A percentile compares a stretch with the other conserved stretches of the same genome.
These are phyloP conservation scores for Dichotomocladium elegans DNA, from an alignment of 371 early-diverging fungal genomes.

Conservation along the genomic window DNA sequence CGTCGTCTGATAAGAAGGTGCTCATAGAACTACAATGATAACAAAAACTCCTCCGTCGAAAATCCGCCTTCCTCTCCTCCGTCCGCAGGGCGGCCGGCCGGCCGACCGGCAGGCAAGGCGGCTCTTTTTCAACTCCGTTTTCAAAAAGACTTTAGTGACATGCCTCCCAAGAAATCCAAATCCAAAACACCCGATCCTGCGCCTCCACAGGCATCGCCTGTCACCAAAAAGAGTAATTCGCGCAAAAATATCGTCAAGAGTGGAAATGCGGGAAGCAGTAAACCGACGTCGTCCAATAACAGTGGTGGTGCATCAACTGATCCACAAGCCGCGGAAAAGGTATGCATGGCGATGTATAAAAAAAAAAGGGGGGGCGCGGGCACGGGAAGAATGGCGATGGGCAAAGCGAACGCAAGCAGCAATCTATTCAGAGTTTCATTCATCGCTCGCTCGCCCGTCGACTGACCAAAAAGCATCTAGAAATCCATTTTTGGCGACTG, in stretches of 20 bases:
- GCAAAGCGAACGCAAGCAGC: too few relatives aligned
- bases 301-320: conserved; percentile 7
- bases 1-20: too few relatives aligned
- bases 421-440: too few relatives aligned
- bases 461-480: neutral
- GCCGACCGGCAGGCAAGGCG: too few relatives aligned
- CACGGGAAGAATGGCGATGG: too few relatives aligned
- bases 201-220: neutral
- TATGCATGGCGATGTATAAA: too few relatives aligned
- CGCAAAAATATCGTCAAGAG: conserved; percentile 30
- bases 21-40: too few relatives aligned
- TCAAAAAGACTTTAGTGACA: neutral
- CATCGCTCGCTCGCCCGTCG: neutral
- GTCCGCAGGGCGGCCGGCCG: too few relatives aligned
- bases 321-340: conserved; percentile 17
- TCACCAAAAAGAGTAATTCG: conserved; percentile 6
- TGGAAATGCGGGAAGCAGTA: conserved; percentile 29
- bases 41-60: too few relatives aligned
- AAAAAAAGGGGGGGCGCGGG: too few relatives aligned
- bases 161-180: neutral
- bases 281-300: neutral
- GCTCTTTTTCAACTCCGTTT: too few relatives aligned
- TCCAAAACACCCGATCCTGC: conserved; percentile 1
- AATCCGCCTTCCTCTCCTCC: too few relatives aligned
- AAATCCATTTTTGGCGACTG: conserved; percentile 66